A percentile compares a stretch with the other conserved stretches of the same genome.
phyloP scores from a whole-genome alignment of 108 stramenopile species.

The Discostella pseudostelligera region DNA sequence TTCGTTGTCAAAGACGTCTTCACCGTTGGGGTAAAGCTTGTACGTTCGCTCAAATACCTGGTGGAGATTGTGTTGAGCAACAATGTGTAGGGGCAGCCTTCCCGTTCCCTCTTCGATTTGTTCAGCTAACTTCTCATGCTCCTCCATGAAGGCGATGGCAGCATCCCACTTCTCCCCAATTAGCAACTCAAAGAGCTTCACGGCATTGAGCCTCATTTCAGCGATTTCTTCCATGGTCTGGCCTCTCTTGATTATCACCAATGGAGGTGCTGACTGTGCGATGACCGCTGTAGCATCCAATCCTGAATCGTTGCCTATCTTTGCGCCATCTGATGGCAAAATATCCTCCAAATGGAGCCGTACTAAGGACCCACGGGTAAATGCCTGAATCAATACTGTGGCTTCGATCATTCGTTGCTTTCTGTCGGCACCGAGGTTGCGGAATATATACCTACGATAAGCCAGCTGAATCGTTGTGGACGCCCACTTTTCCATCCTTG shows the following conservation, averaged over 20 bases:
- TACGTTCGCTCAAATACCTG: constrained; percentile 70
- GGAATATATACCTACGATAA: constrained; percentile 43
- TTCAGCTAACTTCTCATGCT: constrained; percentile 34
- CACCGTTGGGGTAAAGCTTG: constrained; percentile 66
- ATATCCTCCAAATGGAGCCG: constrained; percentile 34
- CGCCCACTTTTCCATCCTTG: constrained; percentile 31
- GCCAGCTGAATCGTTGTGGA: constrained; percentile 42
- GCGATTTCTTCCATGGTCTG: constrained; percentile 30
- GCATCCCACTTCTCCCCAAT: constrained; percentile 40
- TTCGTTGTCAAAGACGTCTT: constrained; percentile 71
- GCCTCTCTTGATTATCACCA: constrained; percentile 24
- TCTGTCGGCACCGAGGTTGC: constrained; percentile 37
- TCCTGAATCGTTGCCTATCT: constrained; percentile 5
- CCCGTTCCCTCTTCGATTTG: constrained; percentile 54
- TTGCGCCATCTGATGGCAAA: constrained; percentile 10
- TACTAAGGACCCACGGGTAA: constrained; percentile 54
- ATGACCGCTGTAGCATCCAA: not conserved
- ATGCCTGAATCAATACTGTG: constrained; percentile 58
- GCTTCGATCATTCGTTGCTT: constrained; percentile 41
- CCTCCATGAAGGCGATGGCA: constrained; percentile 32
- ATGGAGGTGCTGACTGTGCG: constrained; percentile 4
- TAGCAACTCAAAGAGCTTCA: constrained; percentile 30
- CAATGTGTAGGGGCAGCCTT: constrained; percentile 78
- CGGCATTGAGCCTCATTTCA: constrained; percentile 15
- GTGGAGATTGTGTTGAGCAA: constrained; percentile 66